Percentiles rank a stretch among this genome's conserved stretches.
Evolutionary conservation across 2,329 filamentous ascomycete genomes (phyloP).

Genomic region (Leptoxyphium fumago): DNA sequence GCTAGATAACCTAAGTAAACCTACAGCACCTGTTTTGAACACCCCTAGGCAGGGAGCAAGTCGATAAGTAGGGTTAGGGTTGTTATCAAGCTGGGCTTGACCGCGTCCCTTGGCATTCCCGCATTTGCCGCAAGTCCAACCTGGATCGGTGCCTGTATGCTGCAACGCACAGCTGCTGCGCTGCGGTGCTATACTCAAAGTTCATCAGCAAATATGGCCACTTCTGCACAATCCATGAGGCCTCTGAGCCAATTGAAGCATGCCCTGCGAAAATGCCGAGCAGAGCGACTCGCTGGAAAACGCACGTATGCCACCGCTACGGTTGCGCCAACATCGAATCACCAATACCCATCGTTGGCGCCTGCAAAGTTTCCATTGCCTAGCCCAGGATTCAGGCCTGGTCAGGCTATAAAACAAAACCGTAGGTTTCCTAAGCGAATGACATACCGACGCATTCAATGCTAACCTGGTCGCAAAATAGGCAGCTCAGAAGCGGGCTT

Average conservation of each 20-base stretch:
- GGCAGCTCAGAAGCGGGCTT: conserved; percentile 16
- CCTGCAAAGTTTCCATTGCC: conserved; percentile 10
- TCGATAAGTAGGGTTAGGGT: neutral
- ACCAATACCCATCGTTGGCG: conserved; percentile 23
- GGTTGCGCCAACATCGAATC: conserved; percentile 25
- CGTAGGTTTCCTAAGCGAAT: conserved; percentile 7
- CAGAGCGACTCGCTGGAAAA: conserved; percentile 14
- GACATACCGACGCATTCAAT: neutral
- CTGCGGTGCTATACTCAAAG: too few species aligned
- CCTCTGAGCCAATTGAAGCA: conserved; percentile 58
- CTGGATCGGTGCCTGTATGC: too few species aligned
- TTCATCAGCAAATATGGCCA: conserved; percentile 34
- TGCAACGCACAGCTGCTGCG: too few species aligned
- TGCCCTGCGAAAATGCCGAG: conserved; percentile 42
- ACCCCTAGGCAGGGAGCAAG: neutral
- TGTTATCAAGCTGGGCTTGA: neutral
- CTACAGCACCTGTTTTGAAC: too few species aligned
- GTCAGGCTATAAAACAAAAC: conserved; percentile 20
- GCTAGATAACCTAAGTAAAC: too few species aligned
- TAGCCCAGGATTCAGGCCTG: conserved; percentile 15
- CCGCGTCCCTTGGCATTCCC: neutral
- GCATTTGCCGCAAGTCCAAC: conserved; percentile 1
- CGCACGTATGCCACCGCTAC: conserved; percentile 27
- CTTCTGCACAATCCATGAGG: conserved; percentile 42
- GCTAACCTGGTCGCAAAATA: conserved; percentile 3